phyloP scores from a whole-genome alignment of 2,329 filamentous ascomycete species.

The Colletotrichum filicis region DNA sequence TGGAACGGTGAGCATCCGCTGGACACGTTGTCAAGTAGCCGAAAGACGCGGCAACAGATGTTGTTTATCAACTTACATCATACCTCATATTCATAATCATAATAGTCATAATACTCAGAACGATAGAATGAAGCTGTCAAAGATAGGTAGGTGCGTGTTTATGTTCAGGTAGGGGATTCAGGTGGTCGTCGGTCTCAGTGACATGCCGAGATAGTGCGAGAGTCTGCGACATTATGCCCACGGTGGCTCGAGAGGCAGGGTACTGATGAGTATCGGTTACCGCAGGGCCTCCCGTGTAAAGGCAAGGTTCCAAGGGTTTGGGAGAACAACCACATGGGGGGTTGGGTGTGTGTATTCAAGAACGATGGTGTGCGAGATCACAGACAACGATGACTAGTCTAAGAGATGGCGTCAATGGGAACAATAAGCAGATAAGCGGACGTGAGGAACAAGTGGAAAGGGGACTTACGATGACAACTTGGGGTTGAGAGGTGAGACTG shows the following conservation, averaged over 20 bases:
- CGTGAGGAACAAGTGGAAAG: neutral
- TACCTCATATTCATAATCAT: too few species aligned
- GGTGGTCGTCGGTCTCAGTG: neutral
- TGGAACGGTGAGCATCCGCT: neutral
- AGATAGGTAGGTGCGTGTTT: neutral
- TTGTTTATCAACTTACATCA: too few species aligned
- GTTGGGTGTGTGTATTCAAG: neutral
- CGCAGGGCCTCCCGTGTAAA: neutral
- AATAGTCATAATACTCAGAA: neutral
- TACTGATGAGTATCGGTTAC: neutral
- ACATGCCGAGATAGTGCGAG: slow-evolving; percentile 4
- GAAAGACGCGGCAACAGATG: neutral
- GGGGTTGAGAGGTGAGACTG: neutral
- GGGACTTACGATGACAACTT: neutral
- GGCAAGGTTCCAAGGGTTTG: neutral
- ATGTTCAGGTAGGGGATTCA: neutral
- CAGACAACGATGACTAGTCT: neutral
- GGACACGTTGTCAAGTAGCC: neutral
- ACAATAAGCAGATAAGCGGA: neutral
- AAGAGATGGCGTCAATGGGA: neutral
- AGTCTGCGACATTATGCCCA: slow-evolving; percentile 6
- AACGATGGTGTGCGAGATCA: neutral
- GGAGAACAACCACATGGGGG: neutral
- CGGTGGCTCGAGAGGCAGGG: neutral
- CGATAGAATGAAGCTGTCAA: neutral